Base-by-base conservation (phyloP, 306 rosid genomes). In the Delonix regia region DNA sequence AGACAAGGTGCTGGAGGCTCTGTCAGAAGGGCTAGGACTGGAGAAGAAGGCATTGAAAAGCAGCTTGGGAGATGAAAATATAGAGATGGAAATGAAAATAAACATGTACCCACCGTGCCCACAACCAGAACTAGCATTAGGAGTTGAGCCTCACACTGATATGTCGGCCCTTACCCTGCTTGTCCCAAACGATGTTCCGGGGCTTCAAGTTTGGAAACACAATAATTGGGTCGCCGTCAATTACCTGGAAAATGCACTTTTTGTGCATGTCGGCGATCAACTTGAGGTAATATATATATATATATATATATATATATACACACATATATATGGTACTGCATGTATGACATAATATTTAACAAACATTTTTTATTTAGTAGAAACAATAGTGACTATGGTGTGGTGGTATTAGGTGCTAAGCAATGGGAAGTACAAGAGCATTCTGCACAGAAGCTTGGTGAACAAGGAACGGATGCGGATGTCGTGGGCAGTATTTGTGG, bases 31-130 rank as follows among this genome's bases (percentile, higher is more conserved):
- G 22, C 73, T 92, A 42, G 88, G 81, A 4, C 22, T 89, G 74
- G 89, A 88, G 67, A 64, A n/a, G 59, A 81, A 79, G 62, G 76
- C 21, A n/a, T 63, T 92, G 71, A 85, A 82, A 73, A 45, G 61
- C 3, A 42, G 52, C 1, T 66, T 92, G 27, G 90, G 91, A 75
- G 90, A 22, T 33, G 89, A 89, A 38, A 68, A 76, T 6, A 59
- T 92, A 3, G 89, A 89, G 57, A 1, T 81, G 30, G 93, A 92
- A 76, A 89, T 92, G 94, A 92, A 92, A 80, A 92, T 89, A 77
- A 88, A 92, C 61, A 82, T 92, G 89, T 92, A 89, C 60, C 94
- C 94, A 7, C 90, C 93, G 3, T 92, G 97, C 49, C 94, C 94
- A 28, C 94, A 90, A 18, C 94, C 93, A 14, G 74, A 92, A 27